Evolutionary conservation across 495 filamentous ascomycete species (phyloP), one percentile per base, ranked within the genome.

Genomic region (Penicillium robsamsonii): DNA sequence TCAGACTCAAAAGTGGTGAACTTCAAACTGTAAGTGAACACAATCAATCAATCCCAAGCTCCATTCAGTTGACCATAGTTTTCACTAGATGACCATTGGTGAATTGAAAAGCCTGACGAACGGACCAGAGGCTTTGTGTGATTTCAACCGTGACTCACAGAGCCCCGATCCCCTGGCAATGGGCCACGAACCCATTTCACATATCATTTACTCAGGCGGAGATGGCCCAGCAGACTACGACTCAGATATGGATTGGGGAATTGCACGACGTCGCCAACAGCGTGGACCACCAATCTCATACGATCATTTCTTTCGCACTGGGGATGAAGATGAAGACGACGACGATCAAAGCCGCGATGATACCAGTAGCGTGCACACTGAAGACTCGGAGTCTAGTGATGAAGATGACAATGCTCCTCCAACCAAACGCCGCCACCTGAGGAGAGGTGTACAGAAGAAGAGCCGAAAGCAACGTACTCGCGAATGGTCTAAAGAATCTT

Each of bases 1-100:
- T 84, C 17, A 68, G 74, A 27, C 74, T 79, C 24, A 65, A 67
- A 44, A 80, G 79, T 66, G 76, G 73, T 13, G 78, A 76, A 43
- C 63, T 63, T 47, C 64, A 74, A 59, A 68, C 66, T 49, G 81
- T 83, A 56, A 66, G 75, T 46, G 37, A 13, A 65, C 41, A 27
- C 13, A 24, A 24, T 46, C 2, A 38, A 31, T 50, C 17, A 44
- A 9, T 46, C 22, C 11, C 5, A 43, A n/a, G 9, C 24, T 33
- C 61, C 6, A 33, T 44, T 40, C 18, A 24, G 46, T 60, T 68
- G 37, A 65, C 33, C n/a, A 40, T 20, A 40, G 53, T 27, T 9
- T 47, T 46, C 38, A 40, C 33, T 52, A 73, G 73, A 65, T 74
- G 40, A 59, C 63, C 5, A 56, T 53, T 41, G 50, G 66, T 11